Percentiles rank a stretch among this genome's conserved stretches.
Evolutionary conservation across 179 eudicot genomes (phyloP).

Genomic region (Silene vulgaris): DNA sequence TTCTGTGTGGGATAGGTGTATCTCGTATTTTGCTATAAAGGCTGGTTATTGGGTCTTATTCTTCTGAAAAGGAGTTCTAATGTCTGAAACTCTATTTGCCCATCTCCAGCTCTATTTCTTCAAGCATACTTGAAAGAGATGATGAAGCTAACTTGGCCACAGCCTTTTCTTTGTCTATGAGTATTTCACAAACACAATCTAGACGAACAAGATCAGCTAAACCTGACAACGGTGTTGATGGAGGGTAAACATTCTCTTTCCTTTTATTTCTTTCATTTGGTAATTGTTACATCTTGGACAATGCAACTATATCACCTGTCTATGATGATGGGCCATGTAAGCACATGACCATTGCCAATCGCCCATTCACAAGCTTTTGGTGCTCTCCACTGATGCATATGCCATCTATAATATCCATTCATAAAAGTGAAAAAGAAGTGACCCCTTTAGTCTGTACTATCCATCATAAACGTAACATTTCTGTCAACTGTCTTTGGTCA

Average conservation of each 20-base stretch:
- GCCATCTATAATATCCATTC: background rate
- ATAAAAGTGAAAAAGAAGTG: background rate
- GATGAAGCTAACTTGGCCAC: constrained; percentile 65
- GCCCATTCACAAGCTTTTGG: background rate
- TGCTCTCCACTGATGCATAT: background rate
- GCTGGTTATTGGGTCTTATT: constrained; percentile 1
- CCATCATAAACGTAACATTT: background rate
- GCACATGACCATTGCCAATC: background rate
- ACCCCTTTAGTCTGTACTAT: background rate
- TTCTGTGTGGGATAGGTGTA: background rate
- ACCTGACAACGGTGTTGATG: constrained; percentile 55
- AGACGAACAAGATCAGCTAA: constrained; percentile 73
- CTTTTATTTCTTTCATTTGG: background rate
- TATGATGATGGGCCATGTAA: constrained; percentile 11
- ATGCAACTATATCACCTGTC: background rate
- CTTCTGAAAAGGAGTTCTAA: background rate
- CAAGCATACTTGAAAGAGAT: constrained; percentile 63
- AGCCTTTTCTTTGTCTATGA: constrained; percentile 44
- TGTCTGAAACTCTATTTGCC: constrained; percentile 1
- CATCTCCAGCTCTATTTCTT: constrained; percentile 51
- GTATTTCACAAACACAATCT: constrained; percentile 63
- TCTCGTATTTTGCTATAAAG: background rate
- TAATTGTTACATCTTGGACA: background rate
- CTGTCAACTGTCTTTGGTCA: background rate
- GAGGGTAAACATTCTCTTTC: constrained; percentile 41